Percentiles rank a stretch among this genome's conserved stretches.
These are phyloP conservation scores for Neofusicoccum sp. DNA, from an alignment of 2,329 filamentous ascomycete species.

Conservation along the genomic window DNA sequence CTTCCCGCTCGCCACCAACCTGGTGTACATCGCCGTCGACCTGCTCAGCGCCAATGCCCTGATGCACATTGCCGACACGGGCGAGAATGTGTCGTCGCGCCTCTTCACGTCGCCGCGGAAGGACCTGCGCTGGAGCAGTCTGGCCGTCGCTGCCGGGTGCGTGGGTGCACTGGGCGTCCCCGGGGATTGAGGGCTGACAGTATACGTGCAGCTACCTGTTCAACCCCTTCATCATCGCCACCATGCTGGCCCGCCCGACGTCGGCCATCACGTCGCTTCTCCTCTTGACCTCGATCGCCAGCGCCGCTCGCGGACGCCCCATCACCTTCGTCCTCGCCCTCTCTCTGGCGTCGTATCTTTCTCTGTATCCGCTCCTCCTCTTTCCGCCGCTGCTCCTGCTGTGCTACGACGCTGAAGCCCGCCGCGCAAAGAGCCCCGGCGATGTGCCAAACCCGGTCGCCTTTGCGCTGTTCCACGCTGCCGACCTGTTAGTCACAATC, in stretches of 20 bases:
- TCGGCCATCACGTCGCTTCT: conserved; percentile 86
- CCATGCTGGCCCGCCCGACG: conserved; percentile 86
- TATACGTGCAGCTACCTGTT: conserved; percentile 69
- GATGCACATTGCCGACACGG: conserved; percentile 74
- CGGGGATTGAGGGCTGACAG: background rate
- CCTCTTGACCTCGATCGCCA: conserved; percentile 78
- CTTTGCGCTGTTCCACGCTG: conserved; percentile 58
- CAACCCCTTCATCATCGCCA: conserved; percentile 89
- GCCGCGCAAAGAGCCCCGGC: conserved; percentile 25
- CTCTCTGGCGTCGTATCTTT: conserved; percentile 84
- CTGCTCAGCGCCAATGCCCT: conserved; percentile 79
- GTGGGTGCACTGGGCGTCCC: background rate
- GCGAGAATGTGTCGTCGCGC: conserved; percentile 70
- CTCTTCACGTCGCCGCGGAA: conserved; percentile 77
- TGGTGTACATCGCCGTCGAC: conserved; percentile 80
- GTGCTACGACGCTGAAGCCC: conserved; percentile 64
- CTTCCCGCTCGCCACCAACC: conserved; percentile 70
- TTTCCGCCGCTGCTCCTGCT: conserved; percentile 79
- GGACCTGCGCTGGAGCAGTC: conserved; percentile 69
- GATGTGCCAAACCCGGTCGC: conserved; percentile 27
- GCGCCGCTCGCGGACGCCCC: conserved; percentile 70
- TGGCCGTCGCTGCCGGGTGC: conserved; percentile 76
- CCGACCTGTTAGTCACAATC: conserved; percentile 56
- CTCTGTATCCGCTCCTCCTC: conserved; percentile 85
- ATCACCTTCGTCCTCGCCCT: conserved; percentile 79